These are phyloP conservation scores for Fusarium xylarioides DNA, from an alignment of 2,329 filamentous ascomycete genomes.

Conservation along the genomic window DNA sequence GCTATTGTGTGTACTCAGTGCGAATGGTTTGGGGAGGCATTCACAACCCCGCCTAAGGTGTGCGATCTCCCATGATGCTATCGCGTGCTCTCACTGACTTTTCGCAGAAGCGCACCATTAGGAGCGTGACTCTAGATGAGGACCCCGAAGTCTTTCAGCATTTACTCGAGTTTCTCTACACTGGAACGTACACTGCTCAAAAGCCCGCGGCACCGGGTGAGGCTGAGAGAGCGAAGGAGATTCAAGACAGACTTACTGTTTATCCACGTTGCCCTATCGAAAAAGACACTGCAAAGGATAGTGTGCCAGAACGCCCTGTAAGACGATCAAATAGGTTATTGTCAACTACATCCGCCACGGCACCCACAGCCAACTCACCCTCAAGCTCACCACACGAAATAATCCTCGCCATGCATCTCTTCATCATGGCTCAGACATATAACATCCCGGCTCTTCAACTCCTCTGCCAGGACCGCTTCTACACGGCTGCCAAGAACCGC, in stretches of 20 bases:
- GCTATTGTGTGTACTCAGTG: constrained; percentile 49
- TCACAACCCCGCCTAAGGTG: constrained; percentile 42
- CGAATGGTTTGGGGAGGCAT: constrained; percentile 43
- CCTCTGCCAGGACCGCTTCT: constrained; percentile 45
- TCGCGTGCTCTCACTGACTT: neutral
- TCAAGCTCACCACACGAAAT: neutral
- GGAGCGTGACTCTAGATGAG: constrained; percentile 42
- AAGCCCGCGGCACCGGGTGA: neutral
- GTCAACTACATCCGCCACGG: neutral
- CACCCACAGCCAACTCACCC: neutral
- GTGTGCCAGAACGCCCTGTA: neutral
- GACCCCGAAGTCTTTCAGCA: constrained; percentile 39
- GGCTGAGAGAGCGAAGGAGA: neutral
- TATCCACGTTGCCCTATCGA: constrained; percentile 3
- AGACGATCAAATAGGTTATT: constrained; percentile 13
- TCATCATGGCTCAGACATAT: constrained; percentile 50
- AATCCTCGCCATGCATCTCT: constrained; percentile 40
- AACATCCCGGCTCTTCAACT: constrained; percentile 46
- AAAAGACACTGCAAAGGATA: neutral
- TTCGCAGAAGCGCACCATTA: neutral
- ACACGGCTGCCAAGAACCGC: constrained; percentile 19
- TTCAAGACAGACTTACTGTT: neutral
- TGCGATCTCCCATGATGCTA: neutral
- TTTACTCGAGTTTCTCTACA: constrained; percentile 49
- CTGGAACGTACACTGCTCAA: constrained; percentile 33